Evolutionary conservation across 1,284 basidiomycete genomes (phyloP).

Genomic region (Sanghuangporus sanghuang): DNA sequence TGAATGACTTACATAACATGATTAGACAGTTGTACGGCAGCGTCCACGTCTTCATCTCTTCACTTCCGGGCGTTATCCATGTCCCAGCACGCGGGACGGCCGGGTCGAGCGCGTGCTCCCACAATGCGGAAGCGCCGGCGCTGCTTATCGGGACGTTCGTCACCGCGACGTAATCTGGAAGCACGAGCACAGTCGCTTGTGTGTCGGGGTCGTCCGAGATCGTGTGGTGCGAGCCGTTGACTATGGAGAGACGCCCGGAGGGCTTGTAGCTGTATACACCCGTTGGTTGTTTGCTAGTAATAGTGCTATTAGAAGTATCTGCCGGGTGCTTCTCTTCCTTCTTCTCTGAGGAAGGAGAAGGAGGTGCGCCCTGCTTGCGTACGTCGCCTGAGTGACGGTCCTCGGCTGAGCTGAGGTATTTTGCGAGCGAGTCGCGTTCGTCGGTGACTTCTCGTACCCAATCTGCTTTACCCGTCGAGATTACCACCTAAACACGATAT

Average conservation of each 20-base stretch:
- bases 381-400: constrained; percentile 23
- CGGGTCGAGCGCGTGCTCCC: constrained; percentile 57
- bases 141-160: constrained; percentile 58
- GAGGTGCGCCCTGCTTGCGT: constrained; percentile 23
- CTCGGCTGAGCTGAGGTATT: constrained; percentile 42
- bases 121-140: constrained; percentile 67
- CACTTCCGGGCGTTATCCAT: constrained; percentile 32
- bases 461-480: constrained; percentile 85
- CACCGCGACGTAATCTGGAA: constrained; percentile 87
- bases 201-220: constrained; percentile 48
- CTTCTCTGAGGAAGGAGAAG: constrained; percentile 21
- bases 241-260: constrained; percentile 60
- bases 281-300: constrained; percentile 22
- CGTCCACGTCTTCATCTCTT: constrained; percentile 60
- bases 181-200: constrained; percentile 72
- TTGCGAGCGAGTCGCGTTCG: constrained; percentile 61
- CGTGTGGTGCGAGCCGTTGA: constrained; percentile 76
- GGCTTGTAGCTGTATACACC: constrained; percentile 57
- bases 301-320: constrained; percentile 20
- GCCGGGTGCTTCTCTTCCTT: constrained; percentile 16
- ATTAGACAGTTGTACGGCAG: constrained; percentile 73
- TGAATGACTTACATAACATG: constrained; percentile 78
- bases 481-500: constrained; percentile 53
- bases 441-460: constrained; percentile 78
- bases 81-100: constrained; percentile 41